These are phyloP conservation scores for Choanephora cucurbitarum DNA, from an alignment of 371 early-diverging fungal genomes.

Conservation along the genomic window DNA sequence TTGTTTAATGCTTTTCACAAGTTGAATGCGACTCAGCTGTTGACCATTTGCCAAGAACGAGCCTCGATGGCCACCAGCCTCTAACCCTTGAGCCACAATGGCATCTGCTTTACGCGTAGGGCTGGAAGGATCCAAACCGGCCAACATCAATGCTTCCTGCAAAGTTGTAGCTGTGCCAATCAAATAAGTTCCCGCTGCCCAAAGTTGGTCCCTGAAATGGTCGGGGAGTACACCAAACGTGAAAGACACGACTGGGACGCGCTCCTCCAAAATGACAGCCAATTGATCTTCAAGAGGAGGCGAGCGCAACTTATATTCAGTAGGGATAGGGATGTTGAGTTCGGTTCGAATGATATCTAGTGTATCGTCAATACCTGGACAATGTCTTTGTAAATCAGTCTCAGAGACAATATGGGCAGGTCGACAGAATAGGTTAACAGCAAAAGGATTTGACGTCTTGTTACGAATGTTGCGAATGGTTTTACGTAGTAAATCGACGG, in stretches of 20 bases:
- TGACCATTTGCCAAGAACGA: slow-evolving; percentile 22
- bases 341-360: slow-evolving; percentile 35
- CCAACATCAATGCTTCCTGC: slow-evolving; percentile 36
- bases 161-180: slow-evolving; percentile 51
- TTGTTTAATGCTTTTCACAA: slow-evolving; percentile 20
- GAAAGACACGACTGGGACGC: slow-evolving; percentile 45
- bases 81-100: slow-evolving; percentile 43
- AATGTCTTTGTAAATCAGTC: slow-evolving; percentile 31
- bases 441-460: slow-evolving; percentile 37
- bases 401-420: slow-evolving; percentile 14
- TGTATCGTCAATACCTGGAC: slow-evolving; percentile 24
- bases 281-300: slow-evolving; percentile 45
- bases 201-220: slow-evolving; percentile 21
- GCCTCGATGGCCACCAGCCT: slow-evolving; percentile 53
- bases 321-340: slow-evolving; percentile 29
- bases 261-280: slow-evolving; percentile 39
- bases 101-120: slow-evolving; percentile 38
- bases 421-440: slow-evolving; percentile 48
- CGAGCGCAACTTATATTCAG: slow-evolving; percentile 31
- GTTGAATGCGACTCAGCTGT: slow-evolving; percentile 22
- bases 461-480: slow-evolving; percentile 39
- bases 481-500: slow-evolving; percentile 26
- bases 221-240: slow-evolving; percentile 48
- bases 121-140: slow-evolving; percentile 22
- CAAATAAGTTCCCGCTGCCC: slow-evolving; percentile 34